These are phyloP conservation scores for Monosporascus sp. DNA, from an alignment of 2,329 filamentous ascomycete genomes.

Conservation along the genomic window DNA sequence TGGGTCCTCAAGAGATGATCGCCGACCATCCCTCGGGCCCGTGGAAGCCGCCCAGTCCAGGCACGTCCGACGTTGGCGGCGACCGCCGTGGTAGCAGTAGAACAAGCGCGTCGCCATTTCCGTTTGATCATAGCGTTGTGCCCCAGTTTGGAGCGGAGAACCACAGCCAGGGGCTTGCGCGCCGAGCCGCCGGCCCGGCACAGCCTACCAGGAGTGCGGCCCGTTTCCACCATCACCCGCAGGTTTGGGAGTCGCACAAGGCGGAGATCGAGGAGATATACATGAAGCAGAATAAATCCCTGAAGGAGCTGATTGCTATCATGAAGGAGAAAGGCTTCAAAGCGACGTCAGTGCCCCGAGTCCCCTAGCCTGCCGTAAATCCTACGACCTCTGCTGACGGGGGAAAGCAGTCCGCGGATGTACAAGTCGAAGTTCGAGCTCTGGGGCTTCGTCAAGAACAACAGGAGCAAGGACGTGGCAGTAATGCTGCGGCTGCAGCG, in stretches of 20 bases:
- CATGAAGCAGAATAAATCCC: constrained; percentile 14
- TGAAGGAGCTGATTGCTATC: constrained; percentile 13
- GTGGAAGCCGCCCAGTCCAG: constrained; percentile 1
- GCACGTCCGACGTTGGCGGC: background rate
- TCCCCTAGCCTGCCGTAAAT: background rate
- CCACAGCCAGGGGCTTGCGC: background rate
- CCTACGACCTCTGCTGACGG: background rate
- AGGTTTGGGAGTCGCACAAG: constrained; percentile 15
- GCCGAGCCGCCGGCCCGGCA: background rate
- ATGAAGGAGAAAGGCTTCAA: constrained; percentile 16
- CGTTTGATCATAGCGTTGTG: background rate
- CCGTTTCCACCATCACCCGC: constrained; percentile 9
- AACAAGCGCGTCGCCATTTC: constrained; percentile 5
- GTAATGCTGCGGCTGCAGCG: constrained; percentile 17
- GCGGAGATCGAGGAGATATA: constrained; percentile 17
- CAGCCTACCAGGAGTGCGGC: background rate
- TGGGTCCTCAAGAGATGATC: constrained; percentile 4
- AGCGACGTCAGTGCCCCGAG: constrained; percentile 14
- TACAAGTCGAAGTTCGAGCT: constrained; percentile 19
- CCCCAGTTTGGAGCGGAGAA: background rate
- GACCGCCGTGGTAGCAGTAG: background rate
- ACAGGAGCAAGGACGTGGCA: constrained; percentile 17
- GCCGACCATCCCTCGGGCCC: constrained; percentile 2
- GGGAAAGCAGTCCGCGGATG: constrained; percentile 12
- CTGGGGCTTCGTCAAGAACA: constrained; percentile 21